phyloP scores from a whole-genome alignment of 805 yeast genomes.

The Wickerhamiella cacticola region DNA sequence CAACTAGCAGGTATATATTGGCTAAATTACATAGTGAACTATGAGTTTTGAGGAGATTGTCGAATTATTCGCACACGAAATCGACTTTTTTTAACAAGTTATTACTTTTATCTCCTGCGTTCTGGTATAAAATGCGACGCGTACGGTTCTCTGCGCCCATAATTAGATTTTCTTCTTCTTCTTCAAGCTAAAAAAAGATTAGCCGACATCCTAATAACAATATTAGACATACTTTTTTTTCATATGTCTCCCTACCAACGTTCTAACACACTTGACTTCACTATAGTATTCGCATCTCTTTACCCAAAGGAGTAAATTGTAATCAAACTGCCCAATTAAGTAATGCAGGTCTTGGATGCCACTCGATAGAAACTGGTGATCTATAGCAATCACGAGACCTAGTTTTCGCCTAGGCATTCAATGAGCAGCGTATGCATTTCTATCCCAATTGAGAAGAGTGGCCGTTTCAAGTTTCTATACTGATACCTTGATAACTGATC shows the following conservation, averaged over 20 bases:
- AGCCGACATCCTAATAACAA: neutral
- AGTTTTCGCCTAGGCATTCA: neutral
- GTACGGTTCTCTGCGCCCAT: neutral
- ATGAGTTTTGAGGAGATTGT: no score
- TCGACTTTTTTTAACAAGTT: no score
- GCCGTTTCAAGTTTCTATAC: neutral
- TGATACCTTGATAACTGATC: neutral
- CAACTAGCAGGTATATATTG: no score
- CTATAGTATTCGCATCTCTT: constrained; percentile 1
- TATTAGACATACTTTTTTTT: neutral
- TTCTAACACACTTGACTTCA: neutral
- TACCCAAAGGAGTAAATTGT: constrained; percentile 4
- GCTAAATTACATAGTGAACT: no score
- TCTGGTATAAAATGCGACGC: no score
- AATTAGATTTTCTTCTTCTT: no score
- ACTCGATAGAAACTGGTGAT: neutral
- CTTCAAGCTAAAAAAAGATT: no score
- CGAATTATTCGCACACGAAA: no score
- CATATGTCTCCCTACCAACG: constrained; percentile 3
- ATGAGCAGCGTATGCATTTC: neutral
- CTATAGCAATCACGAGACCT: neutral
- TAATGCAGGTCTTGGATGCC: neutral
- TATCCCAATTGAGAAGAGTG: neutral
- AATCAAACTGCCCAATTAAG: neutral
- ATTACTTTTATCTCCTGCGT: no score